Conservation (phyloP, 1,284 basidiomycete species). For the Microbotryum saponariae region DNA sequence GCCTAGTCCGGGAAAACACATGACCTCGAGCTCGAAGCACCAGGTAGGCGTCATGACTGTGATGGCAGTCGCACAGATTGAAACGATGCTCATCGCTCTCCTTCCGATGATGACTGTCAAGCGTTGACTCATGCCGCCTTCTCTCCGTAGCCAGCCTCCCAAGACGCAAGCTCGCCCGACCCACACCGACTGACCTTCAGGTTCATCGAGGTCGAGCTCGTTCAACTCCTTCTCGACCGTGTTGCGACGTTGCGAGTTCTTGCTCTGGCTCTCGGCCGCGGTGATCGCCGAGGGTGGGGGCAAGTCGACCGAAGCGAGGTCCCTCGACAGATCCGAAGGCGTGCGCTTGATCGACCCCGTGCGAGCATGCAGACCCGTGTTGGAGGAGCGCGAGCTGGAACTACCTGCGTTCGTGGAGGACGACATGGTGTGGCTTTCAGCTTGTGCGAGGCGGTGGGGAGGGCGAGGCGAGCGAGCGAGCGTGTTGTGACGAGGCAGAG, state of each 20-base stretch:
- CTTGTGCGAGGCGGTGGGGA: neutral
- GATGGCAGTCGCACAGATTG: too few relatives aligned
- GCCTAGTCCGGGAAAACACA: too few relatives aligned
- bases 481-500: neutral
- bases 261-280: conserved; percentile 7
- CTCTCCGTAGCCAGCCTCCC: neutral
- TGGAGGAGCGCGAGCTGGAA: neutral
- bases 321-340: conserved; percentile 26
- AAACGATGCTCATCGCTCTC: too few relatives aligned
- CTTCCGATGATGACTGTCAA: too few relatives aligned
- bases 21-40: too few relatives aligned
- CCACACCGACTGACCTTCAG: conserved; percentile 18
- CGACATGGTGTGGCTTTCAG: neutral
- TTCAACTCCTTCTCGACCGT: conserved; percentile 14
- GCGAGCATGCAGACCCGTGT: conserved; percentile 7
- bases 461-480: too few relatives aligned
- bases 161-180: neutral
- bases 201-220: conserved; percentile 23
- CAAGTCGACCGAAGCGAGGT: conserved; percentile 30
- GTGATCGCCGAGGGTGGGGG: conserved; percentile 33
- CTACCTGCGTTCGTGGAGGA: neutral
- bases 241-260: conserved; percentile 8
- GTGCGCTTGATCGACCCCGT: conserved; percentile 28
- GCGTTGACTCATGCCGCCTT: too few relatives aligned
- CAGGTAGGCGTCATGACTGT: too few relatives aligned